Evolutionary conservation across 352 stramenopile genomes (phyloP).

Genomic region (Chrysophaeum taylorii): DNA sequence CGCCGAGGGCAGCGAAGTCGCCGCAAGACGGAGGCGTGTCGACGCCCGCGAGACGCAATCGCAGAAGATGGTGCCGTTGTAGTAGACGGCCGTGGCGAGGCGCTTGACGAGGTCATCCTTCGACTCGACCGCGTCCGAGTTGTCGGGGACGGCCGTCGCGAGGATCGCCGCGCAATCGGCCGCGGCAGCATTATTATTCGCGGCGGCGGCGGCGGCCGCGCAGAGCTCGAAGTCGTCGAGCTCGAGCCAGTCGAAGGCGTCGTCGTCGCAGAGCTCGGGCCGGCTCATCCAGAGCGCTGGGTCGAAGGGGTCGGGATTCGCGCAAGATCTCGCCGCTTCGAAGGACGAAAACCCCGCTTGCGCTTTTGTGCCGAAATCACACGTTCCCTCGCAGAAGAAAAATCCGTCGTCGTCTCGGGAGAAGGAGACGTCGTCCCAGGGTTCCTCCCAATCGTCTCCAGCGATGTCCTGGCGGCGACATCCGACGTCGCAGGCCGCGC

Average conservation of each 20-base stretch:
- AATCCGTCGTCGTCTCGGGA: background rate
- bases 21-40: background rate
- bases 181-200: background rate
- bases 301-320: background rate
- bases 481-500: background rate
- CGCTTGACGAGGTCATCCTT: constrained; percentile 3
- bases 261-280: background rate
- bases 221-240: constrained; percentile 4
- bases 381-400: background rate
- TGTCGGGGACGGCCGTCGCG: background rate
- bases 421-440: background rate
- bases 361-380: background rate
- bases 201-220: background rate
- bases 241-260: background rate
- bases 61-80: constrained; percentile 5
- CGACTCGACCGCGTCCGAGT: background rate
- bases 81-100: background rate
- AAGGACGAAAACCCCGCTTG: background rate
- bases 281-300: background rate
- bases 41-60: background rate
- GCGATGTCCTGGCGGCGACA: background rate
- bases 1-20: background rate
- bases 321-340: background rate
- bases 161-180: background rate
- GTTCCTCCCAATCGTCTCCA: background rate